phyloP scores from a whole-genome alignment of 139 green algal species.

The Eudorina sp. region DNA sequence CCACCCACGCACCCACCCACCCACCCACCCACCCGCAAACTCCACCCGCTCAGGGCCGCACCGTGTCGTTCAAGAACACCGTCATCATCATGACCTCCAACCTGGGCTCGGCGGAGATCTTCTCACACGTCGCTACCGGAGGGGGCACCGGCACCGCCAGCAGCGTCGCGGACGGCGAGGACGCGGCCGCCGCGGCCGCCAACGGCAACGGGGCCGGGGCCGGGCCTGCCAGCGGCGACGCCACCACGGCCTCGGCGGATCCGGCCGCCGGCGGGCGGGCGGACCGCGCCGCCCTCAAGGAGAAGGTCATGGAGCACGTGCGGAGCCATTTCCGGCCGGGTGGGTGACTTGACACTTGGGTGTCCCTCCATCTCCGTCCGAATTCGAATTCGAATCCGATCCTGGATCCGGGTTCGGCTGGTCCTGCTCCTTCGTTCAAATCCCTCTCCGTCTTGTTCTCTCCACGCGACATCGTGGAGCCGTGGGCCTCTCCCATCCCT shows the following conservation, averaged over 20 bases:
- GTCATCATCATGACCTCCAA: conserved; percentile 99
- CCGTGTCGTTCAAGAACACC: conserved; percentile 96
- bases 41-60: conserved; percentile 80
- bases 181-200: background rate
- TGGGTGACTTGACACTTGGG: background rate
- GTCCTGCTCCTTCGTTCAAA: no score
- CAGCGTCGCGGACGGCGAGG: background rate
- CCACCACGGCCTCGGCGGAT: background rate
- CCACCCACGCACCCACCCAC: no score
- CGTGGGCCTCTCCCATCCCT: no score
- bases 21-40: no score
- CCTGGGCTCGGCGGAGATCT: conserved; percentile 89
- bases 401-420: no score
- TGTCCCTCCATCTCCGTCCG: background rate
- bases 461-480: no score
- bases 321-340: conserved; percentile 79
- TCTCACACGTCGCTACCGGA: conserved; percentile 40
- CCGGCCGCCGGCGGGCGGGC: background rate
- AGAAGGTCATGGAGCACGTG: conserved; percentile 78
- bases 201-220: background rate
- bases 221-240: background rate
- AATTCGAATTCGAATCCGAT: no score
- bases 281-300: conserved; percentile 35
- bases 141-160: background rate
- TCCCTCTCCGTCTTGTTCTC: no score